These are phyloP conservation scores for Phaffomyces opuntiae DNA, from an alignment of 805 yeast species.

Conservation along the genomic window DNA sequence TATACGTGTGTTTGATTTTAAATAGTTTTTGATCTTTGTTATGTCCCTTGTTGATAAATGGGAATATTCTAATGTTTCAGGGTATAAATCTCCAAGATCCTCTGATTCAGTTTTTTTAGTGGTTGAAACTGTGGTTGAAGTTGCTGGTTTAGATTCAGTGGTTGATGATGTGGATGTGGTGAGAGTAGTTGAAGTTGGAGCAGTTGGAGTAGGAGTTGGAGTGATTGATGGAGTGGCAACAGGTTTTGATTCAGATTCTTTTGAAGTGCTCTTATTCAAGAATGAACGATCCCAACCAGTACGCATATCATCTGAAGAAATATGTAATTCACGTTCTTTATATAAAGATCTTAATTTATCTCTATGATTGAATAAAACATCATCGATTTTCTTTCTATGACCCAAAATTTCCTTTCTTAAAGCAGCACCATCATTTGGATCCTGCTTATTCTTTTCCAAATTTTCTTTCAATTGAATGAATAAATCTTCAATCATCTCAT, in stretches of 20 bases:
- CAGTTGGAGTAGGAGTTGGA: background rate
- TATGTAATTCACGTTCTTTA: conserved; percentile 65
- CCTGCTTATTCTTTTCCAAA: conserved; percentile 39
- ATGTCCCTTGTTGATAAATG: conserved; percentile 44
- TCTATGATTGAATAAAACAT: conserved; percentile 55
- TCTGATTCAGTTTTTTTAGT: conserved; percentile 10
- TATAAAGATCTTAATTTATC: conserved; percentile 60
- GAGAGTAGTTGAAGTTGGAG: background rate
- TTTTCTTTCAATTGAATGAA: conserved; percentile 70
- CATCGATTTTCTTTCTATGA: conserved; percentile 67
- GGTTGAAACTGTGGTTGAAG: conserved; percentile 2
- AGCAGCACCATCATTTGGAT: conserved; percentile 33
- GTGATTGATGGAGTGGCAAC: background rate
- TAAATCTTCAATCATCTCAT: conserved; percentile 89
- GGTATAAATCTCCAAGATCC: conserved; percentile 13
- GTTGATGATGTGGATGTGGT: background rate
- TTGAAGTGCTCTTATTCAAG: conserved; percentile 47
- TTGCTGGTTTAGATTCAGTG: background rate
- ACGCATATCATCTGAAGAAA: conserved; percentile 84
- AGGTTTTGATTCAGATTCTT: background rate
- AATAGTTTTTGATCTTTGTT: conserved; percentile 41
- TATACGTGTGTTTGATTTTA: conserved; percentile 53
- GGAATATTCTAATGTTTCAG: conserved; percentile 40
- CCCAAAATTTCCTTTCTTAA: conserved; percentile 34
- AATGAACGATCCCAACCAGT: conserved; percentile 89